phyloP scores from a whole-genome alignment of 2,329 filamentous ascomycete genomes.

The Didymella pomorum region DNA sequence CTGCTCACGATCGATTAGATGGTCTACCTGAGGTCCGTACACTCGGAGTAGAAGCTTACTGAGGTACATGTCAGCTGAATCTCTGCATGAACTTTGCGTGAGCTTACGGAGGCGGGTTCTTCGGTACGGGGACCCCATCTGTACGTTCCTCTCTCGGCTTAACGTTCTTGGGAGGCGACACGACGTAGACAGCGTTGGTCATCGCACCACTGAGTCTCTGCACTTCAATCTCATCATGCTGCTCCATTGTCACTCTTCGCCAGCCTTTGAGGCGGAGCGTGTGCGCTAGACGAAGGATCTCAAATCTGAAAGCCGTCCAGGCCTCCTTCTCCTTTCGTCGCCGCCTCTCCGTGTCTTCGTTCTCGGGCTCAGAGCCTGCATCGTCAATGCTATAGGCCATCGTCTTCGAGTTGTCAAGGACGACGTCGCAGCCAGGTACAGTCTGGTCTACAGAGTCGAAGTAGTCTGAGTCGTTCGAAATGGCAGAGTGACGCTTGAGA shows the following conservation, averaged over 20 bases:
- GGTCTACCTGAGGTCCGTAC: slow-evolving; percentile 93
- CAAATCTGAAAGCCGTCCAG: slow-evolving; percentile 88
- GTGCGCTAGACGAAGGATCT: slow-evolving; percentile 88
- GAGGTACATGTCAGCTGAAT: slow-evolving; percentile 21
- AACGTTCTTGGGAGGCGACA: slow-evolving; percentile 77
- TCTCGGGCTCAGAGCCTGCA: slow-evolving; percentile 57
- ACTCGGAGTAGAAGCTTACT: slow-evolving; percentile 86
- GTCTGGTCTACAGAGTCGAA: slow-evolving; percentile 76
- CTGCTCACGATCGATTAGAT: slow-evolving; percentile 91
- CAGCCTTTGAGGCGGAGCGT: slow-evolving; percentile 91
- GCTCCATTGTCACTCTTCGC: slow-evolving; percentile 79
- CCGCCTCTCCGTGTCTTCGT: slow-evolving; percentile 54
- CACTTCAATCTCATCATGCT: slow-evolving; percentile 72
- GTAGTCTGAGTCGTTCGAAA: slow-evolving; percentile 86
- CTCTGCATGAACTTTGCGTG: neutral
- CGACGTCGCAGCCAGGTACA: slow-evolving; percentile 85
- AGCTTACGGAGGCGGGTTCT: slow-evolving; percentile 63
- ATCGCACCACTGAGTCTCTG: slow-evolving; percentile 86
- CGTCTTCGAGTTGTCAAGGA: slow-evolving; percentile 90
- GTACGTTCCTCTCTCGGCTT: slow-evolving; percentile 51
- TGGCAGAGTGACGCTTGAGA: slow-evolving; percentile 57
- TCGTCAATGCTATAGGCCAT: slow-evolving; percentile 74
- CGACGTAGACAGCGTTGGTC: slow-evolving; percentile 96
- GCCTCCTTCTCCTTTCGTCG: slow-evolving; percentile 73
- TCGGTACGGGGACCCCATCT: slow-evolving; percentile 48